These are phyloP conservation scores for Sarocladiaceae sp. DNA, from an alignment of 2,329 filamentous ascomycete genomes.

Conservation along the genomic window DNA sequence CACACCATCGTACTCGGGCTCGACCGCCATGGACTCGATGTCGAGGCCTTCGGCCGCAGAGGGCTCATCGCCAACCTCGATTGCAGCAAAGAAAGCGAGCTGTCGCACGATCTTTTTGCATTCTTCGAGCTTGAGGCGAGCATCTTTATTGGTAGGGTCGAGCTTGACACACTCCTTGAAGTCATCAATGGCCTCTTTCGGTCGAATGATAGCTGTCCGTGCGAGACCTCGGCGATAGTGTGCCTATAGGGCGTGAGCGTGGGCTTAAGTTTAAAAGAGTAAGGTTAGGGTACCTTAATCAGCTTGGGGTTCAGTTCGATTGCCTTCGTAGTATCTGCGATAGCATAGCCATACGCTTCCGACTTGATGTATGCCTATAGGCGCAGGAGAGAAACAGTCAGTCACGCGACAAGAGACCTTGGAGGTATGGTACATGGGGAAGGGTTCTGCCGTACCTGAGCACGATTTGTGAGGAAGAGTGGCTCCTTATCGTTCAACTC, in stretches of 20 bases:
- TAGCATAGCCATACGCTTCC: constrained; percentile 89
- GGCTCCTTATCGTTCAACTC: constrained; percentile 75
- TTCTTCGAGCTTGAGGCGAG: constrained; percentile 82
- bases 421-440: too few species aligned
- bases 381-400: constrained; percentile 27
- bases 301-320: constrained; percentile 84
- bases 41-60: constrained; percentile 89
- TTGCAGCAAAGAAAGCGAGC: constrained; percentile 87
- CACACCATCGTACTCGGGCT: constrained; percentile 79
- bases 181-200: constrained; percentile 82
- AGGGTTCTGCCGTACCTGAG: constrained; percentile 59
- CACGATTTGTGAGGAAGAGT: constrained; percentile 89
- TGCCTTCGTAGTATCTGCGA: constrained; percentile 84
- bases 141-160: constrained; percentile 83
- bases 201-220: constrained; percentile 82
- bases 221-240: constrained; percentile 92
- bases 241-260: constrained; percentile 47
- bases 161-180: constrained; percentile 87
- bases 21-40: constrained; percentile 76
- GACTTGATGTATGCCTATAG: constrained; percentile 96
- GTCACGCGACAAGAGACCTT: constrained; percentile 38
- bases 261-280: neutral
- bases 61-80: constrained; percentile 86
- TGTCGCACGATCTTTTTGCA: constrained; percentile 93
- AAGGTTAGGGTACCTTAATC: constrained; percentile 61